These are phyloP conservation scores for Trametes cubensis DNA, from an alignment of 768 basidiomycete species.

Conservation along the genomic window DNA sequence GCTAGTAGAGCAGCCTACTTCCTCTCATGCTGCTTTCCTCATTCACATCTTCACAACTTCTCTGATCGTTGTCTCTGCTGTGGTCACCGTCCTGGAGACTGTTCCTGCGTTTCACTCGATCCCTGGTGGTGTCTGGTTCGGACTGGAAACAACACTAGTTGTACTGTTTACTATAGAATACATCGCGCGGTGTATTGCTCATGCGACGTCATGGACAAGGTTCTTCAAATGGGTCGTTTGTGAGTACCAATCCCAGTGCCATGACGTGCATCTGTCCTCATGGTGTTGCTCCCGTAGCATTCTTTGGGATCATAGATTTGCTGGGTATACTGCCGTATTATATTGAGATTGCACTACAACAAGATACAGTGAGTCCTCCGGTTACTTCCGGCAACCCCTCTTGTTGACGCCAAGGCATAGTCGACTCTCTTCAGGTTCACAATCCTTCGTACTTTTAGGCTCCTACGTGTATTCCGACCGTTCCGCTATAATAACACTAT, in stretches of 20 bases:
- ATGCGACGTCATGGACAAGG: constrained; percentile 65
- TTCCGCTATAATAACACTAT: constrained; percentile 85
- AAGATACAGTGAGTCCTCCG: constrained; percentile 71
- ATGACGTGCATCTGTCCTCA: not conserved
- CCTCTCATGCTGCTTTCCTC: constrained; percentile 74
- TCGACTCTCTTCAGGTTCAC: constrained; percentile 89
- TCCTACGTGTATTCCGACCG: constrained; percentile 86
- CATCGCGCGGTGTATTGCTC: constrained; percentile 69
- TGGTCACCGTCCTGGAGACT: constrained; percentile 80
- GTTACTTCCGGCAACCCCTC: not conserved
- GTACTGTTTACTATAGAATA: constrained; percentile 89
- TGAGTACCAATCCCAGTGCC: constrained; percentile 36
- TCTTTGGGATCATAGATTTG: constrained; percentile 85
- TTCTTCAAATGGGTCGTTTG: constrained; percentile 71
- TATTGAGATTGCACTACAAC: constrained; percentile 78
- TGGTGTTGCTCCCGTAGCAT: constrained; percentile 46
- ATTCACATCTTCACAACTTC: constrained; percentile 71
- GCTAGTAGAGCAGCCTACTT: constrained; percentile 79
- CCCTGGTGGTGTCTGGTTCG: constrained; percentile 78
- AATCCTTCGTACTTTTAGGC: constrained; percentile 86
- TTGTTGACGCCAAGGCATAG: constrained; percentile 40
- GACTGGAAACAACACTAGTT: constrained; percentile 82
- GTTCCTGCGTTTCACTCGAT: constrained; percentile 75
- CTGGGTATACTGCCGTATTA: constrained; percentile 89
- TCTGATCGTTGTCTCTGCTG: constrained; percentile 72